These are phyloP conservation scores for Reticulascus tulasneorum DNA, from an alignment of 2,329 filamentous ascomycete species.

Conservation along the genomic window DNA sequence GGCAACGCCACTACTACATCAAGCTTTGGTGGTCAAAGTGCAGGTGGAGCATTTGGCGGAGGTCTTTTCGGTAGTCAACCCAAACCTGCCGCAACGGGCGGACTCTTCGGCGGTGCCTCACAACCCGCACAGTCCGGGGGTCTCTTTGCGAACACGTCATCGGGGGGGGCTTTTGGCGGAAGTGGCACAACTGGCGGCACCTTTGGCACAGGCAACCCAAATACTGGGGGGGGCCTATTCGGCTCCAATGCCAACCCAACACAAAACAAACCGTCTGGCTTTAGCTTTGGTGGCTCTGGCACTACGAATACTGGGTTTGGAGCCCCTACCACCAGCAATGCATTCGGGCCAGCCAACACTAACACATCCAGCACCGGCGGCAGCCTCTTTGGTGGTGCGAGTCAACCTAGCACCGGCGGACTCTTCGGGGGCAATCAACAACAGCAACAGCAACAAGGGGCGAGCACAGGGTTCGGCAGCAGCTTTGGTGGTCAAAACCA, in stretches of 20 bases:
- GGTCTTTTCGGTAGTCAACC: slow-evolving; percentile 37
- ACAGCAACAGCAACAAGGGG: slow-evolving; percentile 16
- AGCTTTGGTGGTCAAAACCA: slow-evolving; percentile 20
- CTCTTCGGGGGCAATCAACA: slow-evolving; percentile 31
- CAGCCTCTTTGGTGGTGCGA: slow-evolving; percentile 22
- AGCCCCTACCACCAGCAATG: slow-evolving; percentile 30
- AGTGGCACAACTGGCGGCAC: slow-evolving; percentile 20
- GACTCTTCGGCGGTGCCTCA: slow-evolving; percentile 11
- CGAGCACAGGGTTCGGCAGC: slow-evolving; percentile 20
- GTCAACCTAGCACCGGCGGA: slow-evolving; percentile 30
- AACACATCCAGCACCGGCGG: slow-evolving; percentile 11
- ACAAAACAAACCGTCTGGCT: slow-evolving; percentile 34
- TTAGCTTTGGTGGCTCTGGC: slow-evolving; percentile 39
- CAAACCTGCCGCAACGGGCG: slow-evolving; percentile 12
- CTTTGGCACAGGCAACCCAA: slow-evolving; percentile 24
- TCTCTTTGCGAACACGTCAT: slow-evolving; percentile 21
- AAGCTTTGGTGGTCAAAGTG: slow-evolving; percentile 19
- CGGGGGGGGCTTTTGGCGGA: slow-evolving; percentile 11
- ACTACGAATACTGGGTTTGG: slow-evolving; percentile 22
- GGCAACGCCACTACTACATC: slow-evolving; percentile 20
- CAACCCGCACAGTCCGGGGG: slow-evolving; percentile 14
- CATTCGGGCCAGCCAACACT: slow-evolving; percentile 34
- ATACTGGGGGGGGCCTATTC: slow-evolving; percentile 12
- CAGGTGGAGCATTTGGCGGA: slow-evolving; percentile 27
- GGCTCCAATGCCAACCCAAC: slow-evolving; percentile 18